Percentiles rank a stretch among this genome's conserved stretches.
These are phyloP conservation scores for Blastocystis sp. DNA, from an alignment of 352 stramenopile species.

Conservation along the genomic window DNA sequence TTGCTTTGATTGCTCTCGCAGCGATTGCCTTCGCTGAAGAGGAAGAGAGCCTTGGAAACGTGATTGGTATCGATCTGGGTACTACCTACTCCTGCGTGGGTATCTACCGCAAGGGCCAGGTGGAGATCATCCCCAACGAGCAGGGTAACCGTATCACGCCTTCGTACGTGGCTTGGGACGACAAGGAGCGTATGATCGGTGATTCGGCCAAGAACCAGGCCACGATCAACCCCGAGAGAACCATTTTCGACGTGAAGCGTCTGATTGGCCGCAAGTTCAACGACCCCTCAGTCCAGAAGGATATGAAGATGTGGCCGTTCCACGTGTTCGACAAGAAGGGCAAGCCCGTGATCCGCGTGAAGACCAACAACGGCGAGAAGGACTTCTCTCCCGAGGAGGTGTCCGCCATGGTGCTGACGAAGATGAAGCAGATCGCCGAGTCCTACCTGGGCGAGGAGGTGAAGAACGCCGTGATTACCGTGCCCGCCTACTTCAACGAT, in stretches of 20 bases:
- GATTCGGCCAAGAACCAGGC: constrained; percentile 19
- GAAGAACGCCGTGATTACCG: constrained; percentile 71
- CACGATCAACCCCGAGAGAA: constrained; percentile 73
- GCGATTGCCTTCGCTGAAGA: constrained; percentile 32
- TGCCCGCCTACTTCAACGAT: constrained; percentile 99
- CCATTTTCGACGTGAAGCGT: constrained; percentile 90
- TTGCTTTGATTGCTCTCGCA: constrained; percentile 39
- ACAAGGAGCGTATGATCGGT: constrained; percentile 35
- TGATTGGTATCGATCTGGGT: background rate
- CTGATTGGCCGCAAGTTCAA: constrained; percentile 76
- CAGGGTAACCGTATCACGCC: constrained; percentile 53
- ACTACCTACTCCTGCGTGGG: background rate
- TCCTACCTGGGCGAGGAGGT: constrained; percentile 92
- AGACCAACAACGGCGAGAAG: constrained; percentile 82
- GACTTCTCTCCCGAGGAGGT: constrained; percentile 95
- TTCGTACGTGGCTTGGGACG: constrained; percentile 50
- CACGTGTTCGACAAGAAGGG: constrained; percentile 88
- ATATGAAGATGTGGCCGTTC: constrained; percentile 97
- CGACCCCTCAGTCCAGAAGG: constrained; percentile 92
- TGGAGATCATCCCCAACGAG: constrained; percentile 52
- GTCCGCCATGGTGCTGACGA: constrained; percentile 95
- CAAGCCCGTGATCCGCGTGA: constrained; percentile 88
- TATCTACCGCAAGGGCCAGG: constrained; percentile 11
- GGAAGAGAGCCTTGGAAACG: constrained; percentile 26
- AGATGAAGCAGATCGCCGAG: constrained; percentile 99